Evolutionary conservation across 2,329 filamentous ascomycete species (phyloP).

Genomic region (Dactylellina sp.): DNA sequence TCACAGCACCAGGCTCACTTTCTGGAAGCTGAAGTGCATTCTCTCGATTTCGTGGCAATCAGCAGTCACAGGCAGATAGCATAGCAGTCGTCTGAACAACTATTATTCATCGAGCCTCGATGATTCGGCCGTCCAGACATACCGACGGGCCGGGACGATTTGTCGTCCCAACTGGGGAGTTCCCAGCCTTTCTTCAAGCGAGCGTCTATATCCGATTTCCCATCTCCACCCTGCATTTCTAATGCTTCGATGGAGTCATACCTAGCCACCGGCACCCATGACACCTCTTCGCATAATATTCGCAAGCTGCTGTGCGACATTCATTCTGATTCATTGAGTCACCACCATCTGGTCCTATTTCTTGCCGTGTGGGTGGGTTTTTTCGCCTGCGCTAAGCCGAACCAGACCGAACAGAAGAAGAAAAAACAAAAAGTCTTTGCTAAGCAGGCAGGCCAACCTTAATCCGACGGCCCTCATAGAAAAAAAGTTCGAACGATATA

Average conservation of each 20-base stretch:
- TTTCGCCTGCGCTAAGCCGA: slow-evolving; percentile 24
- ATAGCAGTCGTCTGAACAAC: slow-evolving; percentile 14
- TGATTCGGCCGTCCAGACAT: slow-evolving; percentile 35
- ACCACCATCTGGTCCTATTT: slow-evolving; percentile 8
- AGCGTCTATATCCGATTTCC: slow-evolving; percentile 53
- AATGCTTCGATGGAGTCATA: slow-evolving; percentile 40
- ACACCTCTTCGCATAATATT: slow-evolving; percentile 27
- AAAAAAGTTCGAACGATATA: slow-evolving; percentile 36
- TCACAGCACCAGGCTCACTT: no score
- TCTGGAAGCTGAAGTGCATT: neutral
- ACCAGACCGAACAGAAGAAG: slow-evolving; percentile 31
- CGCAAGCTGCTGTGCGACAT: slow-evolving; percentile 49
- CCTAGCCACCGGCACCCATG: slow-evolving; percentile 20
- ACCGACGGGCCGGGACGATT: slow-evolving; percentile 43
- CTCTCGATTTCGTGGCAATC: neutral
- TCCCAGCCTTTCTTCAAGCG: slow-evolving; percentile 31
- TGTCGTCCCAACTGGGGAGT: slow-evolving; percentile 23
- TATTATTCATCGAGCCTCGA: slow-evolving; percentile 42
- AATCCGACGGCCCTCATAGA: slow-evolving; percentile 44
- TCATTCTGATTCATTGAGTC: slow-evolving; percentile 40
- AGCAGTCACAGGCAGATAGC: neutral
- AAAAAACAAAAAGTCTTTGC: slow-evolving; percentile 37
- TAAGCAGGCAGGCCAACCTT: slow-evolving; percentile 51
- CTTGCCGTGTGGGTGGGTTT: slow-evolving; percentile 26
- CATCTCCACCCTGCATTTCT: slow-evolving; percentile 29